Percentiles rank a stretch among this genome's conserved stretches.
Conservation (phyloP, 305 asterid genomes). For the Fraxinus dipetala region DNA sequence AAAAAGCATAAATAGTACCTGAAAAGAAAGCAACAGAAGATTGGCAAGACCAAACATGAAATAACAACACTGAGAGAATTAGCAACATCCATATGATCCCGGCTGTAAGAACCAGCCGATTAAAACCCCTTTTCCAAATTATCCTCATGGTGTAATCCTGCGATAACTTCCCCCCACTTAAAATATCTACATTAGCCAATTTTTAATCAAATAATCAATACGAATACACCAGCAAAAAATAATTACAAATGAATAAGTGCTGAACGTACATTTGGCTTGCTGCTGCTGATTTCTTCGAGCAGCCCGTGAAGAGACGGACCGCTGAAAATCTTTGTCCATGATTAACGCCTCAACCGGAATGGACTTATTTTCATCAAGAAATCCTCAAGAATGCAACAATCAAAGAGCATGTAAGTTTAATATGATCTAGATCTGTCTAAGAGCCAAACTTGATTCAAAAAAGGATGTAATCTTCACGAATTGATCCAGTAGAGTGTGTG, state of each 20-base stretch:
- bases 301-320: slow-evolving; percentile 61
- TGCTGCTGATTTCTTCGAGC: slow-evolving; percentile 59
- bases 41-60: slow-evolving; percentile 91
- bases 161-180: slow-evolving; percentile 52
- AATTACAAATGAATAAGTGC: neutral
- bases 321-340: slow-evolving; percentile 59
- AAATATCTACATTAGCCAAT: slow-evolving; percentile 40
- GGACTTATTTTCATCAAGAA: neutral
- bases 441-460: neutral
- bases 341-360: neutral
- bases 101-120: slow-evolving; percentile 69
- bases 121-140: slow-evolving; percentile 81
- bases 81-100: slow-evolving; percentile 90
- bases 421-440: neutral
- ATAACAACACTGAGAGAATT: slow-evolving; percentile 64
- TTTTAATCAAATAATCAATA: slow-evolving; percentile 12
- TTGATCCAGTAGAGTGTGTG: neutral
- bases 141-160: slow-evolving; percentile 57
- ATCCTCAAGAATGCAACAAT: neutral
- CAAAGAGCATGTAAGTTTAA: neutral
- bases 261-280: slow-evolving; percentile 46
- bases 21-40: slow-evolving; percentile 74
- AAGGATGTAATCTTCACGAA: neutral
- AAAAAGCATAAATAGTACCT: slow-evolving; percentile 37
- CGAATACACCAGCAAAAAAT: neutral